Percentiles rank a stretch among this genome's conserved stretches.
Conservation (phyloP, 2,329 filamentous ascomycete genomes). For the Hansfordia pulvinata region DNA sequence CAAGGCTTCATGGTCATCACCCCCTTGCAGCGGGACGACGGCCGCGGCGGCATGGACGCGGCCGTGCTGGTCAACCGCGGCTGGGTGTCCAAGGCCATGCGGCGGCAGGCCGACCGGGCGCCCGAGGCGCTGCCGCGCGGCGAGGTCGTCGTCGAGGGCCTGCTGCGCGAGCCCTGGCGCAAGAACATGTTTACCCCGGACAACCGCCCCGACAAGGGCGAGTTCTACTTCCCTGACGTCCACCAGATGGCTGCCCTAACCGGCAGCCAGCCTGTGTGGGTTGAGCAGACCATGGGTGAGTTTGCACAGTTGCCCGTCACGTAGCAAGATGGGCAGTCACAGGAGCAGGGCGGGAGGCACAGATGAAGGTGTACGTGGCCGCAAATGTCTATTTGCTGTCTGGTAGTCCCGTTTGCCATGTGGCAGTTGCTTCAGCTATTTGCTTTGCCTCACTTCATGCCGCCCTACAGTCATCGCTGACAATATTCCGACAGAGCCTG, state of each 20-base stretch:
- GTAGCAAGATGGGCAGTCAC: too few species aligned
- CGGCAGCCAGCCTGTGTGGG: slow-evolving; percentile 80
- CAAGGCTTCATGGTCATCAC: slow-evolving; percentile 89
- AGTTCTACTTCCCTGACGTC: slow-evolving; percentile 95
- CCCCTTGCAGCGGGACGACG: slow-evolving; percentile 61
- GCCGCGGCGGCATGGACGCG: slow-evolving; percentile 25
- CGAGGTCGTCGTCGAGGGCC: slow-evolving; percentile 66
- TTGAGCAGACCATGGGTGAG: slow-evolving; percentile 94
- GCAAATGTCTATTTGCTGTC: too few species aligned
- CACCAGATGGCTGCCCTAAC: slow-evolving; percentile 74
- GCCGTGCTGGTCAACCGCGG: slow-evolving; percentile 82
- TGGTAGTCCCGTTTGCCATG: too few species aligned
- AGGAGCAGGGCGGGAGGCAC: too few species aligned
- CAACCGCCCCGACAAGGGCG: slow-evolving; percentile 68
- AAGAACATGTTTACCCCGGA: slow-evolving; percentile 96
- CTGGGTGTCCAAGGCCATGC: slow-evolving; percentile 74
- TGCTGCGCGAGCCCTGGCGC: slow-evolving; percentile 84
- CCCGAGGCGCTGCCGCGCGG: slow-evolving; percentile 52
- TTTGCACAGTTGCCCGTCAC: too few species aligned
- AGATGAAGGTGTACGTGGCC: too few species aligned
- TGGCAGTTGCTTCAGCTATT: too few species aligned
- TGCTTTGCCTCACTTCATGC: too few species aligned
- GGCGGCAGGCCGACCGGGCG: slow-evolving; percentile 48
- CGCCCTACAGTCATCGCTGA: too few species aligned
- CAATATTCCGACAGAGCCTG: slow-evolving; percentile 50